Base-by-base conservation (phyloP, 345 rosid genomes). In the Eucalyptus sp. region DNA sequence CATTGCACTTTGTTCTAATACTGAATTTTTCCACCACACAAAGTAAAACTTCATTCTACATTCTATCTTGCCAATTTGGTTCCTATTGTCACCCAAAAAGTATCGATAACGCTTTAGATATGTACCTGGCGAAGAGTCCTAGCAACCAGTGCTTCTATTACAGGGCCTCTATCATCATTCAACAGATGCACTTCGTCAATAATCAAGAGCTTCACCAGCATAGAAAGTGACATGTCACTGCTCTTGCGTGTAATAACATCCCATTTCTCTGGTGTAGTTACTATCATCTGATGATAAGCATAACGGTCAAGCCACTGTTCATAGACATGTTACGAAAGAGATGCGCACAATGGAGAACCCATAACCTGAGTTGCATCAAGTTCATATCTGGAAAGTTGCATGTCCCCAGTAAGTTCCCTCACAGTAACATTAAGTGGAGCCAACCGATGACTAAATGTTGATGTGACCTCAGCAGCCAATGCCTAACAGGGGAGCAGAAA, bases 231-330 rank as follows among this genome's bases (percentile, higher is more conserved):
- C 99, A 97, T 97, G 90, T 97, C 99, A 87, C 99, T 97, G 95
- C 98, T 97, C 92, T 97, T 97, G 90, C 99, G 99, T 88, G 99
- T 96, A 93, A 97, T 97, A 89, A 97, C 99, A 96, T 97, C 99
- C 99, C 99, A 97, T 93, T 97, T 97, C 94, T 97, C 99, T 79
- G 99, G 99, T 46, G 99, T 97, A 88, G 99, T 97, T 90, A 97
- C 99, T 90, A 97, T 97, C 99, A 97, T 97, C 99, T 97, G 92
- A 93, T 90, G 89, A 89, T 20, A 83, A 87, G 88, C 33, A 79
- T 46, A 89, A 62, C 27, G 68, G 86, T 87, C 80, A 91, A 89
- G 48, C 86, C 41, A 52, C n/a, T 22, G 37, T 44, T 86, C 52
- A 86, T 29, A 50, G 31, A 87, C 87, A 86, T 48, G 86, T 54